Percentiles rank a stretch among this genome's conserved stretches.
These are phyloP conservation scores for Chrysanthemum lavandulifolium DNA, from an alignment of 129 eudicot genomes.

Conservation along the genomic window DNA sequence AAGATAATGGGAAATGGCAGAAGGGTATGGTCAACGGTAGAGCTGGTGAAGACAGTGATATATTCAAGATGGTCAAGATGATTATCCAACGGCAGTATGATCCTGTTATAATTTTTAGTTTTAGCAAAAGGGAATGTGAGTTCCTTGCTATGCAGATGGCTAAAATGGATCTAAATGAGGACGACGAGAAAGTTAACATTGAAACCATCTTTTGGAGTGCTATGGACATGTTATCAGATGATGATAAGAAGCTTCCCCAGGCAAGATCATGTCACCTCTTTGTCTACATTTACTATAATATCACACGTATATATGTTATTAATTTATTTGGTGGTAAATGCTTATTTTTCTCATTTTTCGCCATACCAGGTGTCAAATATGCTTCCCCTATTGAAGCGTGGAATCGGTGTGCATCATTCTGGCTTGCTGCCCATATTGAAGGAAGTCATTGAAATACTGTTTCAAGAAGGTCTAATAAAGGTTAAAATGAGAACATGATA, in stretches of 20 bases:
- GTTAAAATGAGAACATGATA: constrained; percentile 37
- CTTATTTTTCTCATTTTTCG: neutral
- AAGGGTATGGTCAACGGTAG: constrained; percentile 78
- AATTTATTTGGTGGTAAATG: neutral
- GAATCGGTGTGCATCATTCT: constrained; percentile 99
- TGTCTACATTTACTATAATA: constrained; percentile 5
- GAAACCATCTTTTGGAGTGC: constrained; percentile 99
- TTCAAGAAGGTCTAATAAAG: constrained; percentile 98
- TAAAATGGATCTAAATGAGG: constrained; percentile 90
- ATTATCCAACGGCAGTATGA: constrained; percentile 95
- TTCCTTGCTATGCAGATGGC: constrained; percentile 99
- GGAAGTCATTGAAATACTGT: constrained; percentile 97
- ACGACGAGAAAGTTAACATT: constrained; percentile 81
- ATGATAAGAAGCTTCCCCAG: constrained; percentile 97
- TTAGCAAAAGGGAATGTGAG: constrained; percentile 99
- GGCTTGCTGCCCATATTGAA: constrained; percentile 96
- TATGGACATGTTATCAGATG: constrained; percentile 98
- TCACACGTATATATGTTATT: neutral
- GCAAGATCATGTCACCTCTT: constrained; percentile 35
- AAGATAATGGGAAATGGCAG: constrained; percentile 76
- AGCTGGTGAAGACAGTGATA: constrained; percentile 95
- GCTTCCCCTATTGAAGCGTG: constrained; percentile 97
- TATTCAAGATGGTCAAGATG: constrained; percentile 97
- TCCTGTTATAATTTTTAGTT: constrained; percentile 93
- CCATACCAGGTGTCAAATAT: constrained; percentile 77